A percentile compares a stretch with the other conserved stretches of the same genome.
phyloP scores from a whole-genome alignment of 1,284 basidiomycete species.

The Marasmius tenuissimus region DNA sequence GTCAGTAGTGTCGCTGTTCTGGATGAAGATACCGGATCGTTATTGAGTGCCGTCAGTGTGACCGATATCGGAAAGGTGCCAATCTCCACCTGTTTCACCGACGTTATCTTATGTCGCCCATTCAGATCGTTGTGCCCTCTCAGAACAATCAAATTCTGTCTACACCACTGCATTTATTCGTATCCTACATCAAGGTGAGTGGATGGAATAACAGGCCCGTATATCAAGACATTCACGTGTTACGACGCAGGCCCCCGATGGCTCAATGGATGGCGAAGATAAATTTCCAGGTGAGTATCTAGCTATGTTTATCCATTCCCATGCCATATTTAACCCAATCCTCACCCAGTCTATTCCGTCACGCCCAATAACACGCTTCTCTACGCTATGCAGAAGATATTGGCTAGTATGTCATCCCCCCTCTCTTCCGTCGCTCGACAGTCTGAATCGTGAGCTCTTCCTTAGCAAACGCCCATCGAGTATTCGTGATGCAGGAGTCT shows the following conservation, averaged over 20 bases:
- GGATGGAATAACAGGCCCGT: not conserved
- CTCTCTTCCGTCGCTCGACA: not conserved
- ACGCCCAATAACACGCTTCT: constrained; percentile 58
- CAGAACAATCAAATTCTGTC: constrained; percentile 72
- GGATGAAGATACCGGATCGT: constrained; percentile 56
- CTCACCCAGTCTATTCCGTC: constrained; percentile 66
- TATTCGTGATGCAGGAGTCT: constrained; percentile 71
- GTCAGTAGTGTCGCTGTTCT: constrained; percentile 77
- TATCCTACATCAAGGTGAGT: constrained; percentile 65
- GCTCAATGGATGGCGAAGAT: constrained; percentile 70
- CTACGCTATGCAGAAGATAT: constrained; percentile 73
- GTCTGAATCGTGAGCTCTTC: not conserved
- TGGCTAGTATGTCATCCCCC: constrained; percentile 59
- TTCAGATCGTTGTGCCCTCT: constrained; percentile 69
- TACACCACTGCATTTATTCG: constrained; percentile 63
- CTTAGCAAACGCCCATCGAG: constrained; percentile 69
- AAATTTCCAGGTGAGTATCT: constrained; percentile 62
- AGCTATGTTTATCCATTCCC: not conserved
- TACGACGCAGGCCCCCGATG: constrained; percentile 58
- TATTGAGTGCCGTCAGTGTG: constrained; percentile 75
- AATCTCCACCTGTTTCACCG: not conserved
- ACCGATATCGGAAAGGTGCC: constrained; percentile 71
- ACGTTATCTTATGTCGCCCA: not conserved
- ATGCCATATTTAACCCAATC: not conserved
- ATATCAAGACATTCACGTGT: not conserved